phyloP scores from a whole-genome alignment of 495 filamentous ascomycete genomes.

The Penicillium tannophilum region DNA sequence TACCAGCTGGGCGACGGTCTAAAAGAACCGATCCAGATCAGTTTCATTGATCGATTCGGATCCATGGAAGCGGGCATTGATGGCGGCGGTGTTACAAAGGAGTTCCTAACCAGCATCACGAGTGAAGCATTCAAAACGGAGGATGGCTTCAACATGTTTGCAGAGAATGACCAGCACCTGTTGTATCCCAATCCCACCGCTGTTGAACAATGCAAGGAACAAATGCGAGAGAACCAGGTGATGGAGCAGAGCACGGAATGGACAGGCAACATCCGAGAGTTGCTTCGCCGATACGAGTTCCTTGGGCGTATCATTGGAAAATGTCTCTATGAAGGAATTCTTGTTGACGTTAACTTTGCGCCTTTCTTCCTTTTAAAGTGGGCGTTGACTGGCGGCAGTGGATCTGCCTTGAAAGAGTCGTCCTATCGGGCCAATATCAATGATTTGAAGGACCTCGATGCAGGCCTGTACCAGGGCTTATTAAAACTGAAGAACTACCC shows the following conservation, averaged over 20 bases:
- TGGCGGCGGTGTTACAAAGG: constrained; percentile 95
- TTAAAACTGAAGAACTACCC: constrained; percentile 84
- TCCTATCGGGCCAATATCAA: constrained; percentile 88
- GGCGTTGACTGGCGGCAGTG: constrained; percentile 71
- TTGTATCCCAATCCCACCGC: constrained; percentile 86
- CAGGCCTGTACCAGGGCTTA: constrained; percentile 90
- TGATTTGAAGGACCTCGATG: constrained; percentile 90
- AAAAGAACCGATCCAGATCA: constrained; percentile 97
- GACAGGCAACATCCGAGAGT: constrained; percentile 57
- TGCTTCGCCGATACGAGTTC: constrained; percentile 85
- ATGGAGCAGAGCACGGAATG: constrained; percentile 56
- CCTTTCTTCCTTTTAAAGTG: constrained; percentile 96
- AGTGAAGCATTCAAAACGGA: constrained; percentile 77
- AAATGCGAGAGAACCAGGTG: constrained; percentile 55
- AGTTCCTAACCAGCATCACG: constrained; percentile 91
- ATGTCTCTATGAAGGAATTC: constrained; percentile 95
- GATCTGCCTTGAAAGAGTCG: constrained; percentile 62
- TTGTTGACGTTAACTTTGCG: constrained; percentile 92
- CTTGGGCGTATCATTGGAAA: constrained; percentile 91
- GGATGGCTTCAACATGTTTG: constrained; percentile 61
- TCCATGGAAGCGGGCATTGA: constrained; percentile 91
- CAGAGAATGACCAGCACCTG: constrained; percentile 84
- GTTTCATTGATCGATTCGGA: constrained; percentile 90
- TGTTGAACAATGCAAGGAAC: constrained; percentile 70
- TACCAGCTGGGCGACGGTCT: constrained; percentile 78